These are phyloP conservation scores for Carex kokanica DNA, from an alignment of 176 grass and related monocot species.

Conservation along the genomic window DNA sequence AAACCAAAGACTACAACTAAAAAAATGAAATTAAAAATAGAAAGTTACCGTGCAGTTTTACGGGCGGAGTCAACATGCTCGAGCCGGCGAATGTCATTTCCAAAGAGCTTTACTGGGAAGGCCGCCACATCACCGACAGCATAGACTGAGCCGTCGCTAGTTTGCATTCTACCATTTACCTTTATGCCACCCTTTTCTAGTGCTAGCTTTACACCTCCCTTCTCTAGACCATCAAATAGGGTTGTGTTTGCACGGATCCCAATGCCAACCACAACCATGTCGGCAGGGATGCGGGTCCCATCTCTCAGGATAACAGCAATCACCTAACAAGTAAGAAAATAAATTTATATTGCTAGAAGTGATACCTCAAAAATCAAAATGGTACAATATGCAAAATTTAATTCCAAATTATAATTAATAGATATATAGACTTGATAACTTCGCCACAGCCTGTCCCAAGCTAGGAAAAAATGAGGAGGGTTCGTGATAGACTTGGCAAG, in stretches of 20 bases:
- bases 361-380: constrained; percentile 5
- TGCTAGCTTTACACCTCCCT: constrained; percentile 70
- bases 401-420: background rate
- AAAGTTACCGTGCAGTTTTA: constrained; percentile 47
- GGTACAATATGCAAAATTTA: background rate
- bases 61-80: constrained; percentile 93
- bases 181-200: constrained; percentile 88
- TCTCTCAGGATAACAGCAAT: constrained; percentile 72
- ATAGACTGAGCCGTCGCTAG: constrained; percentile 71
- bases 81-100: constrained; percentile 53
- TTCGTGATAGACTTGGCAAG: too few relatives aligned
- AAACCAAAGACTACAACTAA: background rate
- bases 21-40: background rate
- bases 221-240: constrained; percentile 81
- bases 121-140: constrained; percentile 83
- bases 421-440: background rate
- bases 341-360: constrained; percentile 7
- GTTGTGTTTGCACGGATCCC: constrained; percentile 76
- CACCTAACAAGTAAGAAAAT: constrained; percentile 46
- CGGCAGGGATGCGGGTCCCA: constrained; percentile 54
- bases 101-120: constrained; percentile 80
- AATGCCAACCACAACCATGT: constrained; percentile 94
- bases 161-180: constrained; percentile 82
- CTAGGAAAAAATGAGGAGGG: too few relatives aligned
- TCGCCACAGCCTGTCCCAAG: too few relatives aligned